phyloP scores from a whole-genome alignment of 768 basidiomycete species.

The Gymnopilus junonius region DNA sequence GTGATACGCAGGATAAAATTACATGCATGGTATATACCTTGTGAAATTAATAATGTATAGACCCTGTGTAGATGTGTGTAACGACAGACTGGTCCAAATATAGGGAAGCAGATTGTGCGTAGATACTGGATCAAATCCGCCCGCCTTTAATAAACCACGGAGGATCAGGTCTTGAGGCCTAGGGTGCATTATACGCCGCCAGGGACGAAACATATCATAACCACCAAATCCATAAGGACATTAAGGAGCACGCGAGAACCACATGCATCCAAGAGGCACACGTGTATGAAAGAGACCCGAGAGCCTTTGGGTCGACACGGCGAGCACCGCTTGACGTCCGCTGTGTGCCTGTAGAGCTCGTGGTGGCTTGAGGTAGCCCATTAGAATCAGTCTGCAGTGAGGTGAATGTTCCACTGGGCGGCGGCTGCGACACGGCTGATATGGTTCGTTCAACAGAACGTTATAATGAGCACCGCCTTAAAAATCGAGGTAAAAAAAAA shows the following conservation, averaged over 20 bases:
- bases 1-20: background rate
- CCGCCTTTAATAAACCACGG: background rate
- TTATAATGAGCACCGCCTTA: background rate
- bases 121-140: background rate
- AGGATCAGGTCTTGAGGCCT: too few species aligned
- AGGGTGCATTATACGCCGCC: too few species aligned
- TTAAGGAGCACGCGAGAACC: background rate
- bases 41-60: background rate
- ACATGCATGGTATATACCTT: constrained; percentile 1
- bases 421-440: constrained; percentile 43
- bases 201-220: too few species aligned
- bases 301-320: background rate
- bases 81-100: too few species aligned
- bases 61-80: background rate
- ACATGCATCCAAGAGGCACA: background rate
- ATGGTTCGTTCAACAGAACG: too few species aligned
- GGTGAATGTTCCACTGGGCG: constrained; percentile 39
- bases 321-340: background rate
- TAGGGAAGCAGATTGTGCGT: too few species aligned
- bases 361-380: constrained; percentile 26
- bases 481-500: background rate
- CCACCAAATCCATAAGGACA: background rate
- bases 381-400: constrained; percentile 24
- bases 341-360: constrained; percentile 5
- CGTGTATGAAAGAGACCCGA: background rate